Percentiles rank a stretch among this genome's conserved stretches.
Conservation (phyloP, 2,329 filamentous ascomycete genomes). For the Apiospora kogelbergensis region DNA sequence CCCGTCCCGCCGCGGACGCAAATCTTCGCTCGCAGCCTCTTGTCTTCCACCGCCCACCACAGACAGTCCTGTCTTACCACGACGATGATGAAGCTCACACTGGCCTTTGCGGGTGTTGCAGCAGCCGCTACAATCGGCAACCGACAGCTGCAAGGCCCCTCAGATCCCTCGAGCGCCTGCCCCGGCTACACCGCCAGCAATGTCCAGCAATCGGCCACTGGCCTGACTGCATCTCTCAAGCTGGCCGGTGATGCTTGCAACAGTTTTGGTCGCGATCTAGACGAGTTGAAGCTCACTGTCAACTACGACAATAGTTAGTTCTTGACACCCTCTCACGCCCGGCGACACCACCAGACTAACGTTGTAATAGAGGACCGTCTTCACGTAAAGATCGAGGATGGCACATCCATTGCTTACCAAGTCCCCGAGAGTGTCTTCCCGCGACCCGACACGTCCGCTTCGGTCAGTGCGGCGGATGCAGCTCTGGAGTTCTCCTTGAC, state of each 20-base stretch:
- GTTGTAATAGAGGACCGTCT: conserved; percentile 57
- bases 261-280: conserved; percentile 67
- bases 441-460: conserved; percentile 43
- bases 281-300: conserved; percentile 60
- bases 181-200: conserved; percentile 63
- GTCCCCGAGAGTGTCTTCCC: conserved; percentile 69
- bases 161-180: conserved; percentile 42
- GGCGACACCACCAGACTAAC: conserved; percentile 11
- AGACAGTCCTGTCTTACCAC: background rate
- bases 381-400: conserved; percentile 73
- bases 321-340: no score
- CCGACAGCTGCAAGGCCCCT: conserved; percentile 11
- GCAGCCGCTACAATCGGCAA: background rate
- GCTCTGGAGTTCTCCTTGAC: conserved; percentile 35
- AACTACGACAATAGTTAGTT: conserved; percentile 58
- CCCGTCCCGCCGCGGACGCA: background rate
- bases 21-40: background rate
- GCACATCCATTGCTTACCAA: conserved; percentile 69
- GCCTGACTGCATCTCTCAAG: conserved; percentile 61
- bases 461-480: conserved; percentile 18
- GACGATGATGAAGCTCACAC: background rate
- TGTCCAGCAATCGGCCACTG: conserved; percentile 47
- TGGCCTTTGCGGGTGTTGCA: background rate
- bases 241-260: conserved; percentile 67
- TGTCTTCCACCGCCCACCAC: background rate